Conservation (phyloP, 805 yeast genomes). For the Candida railenensis region DNA sequence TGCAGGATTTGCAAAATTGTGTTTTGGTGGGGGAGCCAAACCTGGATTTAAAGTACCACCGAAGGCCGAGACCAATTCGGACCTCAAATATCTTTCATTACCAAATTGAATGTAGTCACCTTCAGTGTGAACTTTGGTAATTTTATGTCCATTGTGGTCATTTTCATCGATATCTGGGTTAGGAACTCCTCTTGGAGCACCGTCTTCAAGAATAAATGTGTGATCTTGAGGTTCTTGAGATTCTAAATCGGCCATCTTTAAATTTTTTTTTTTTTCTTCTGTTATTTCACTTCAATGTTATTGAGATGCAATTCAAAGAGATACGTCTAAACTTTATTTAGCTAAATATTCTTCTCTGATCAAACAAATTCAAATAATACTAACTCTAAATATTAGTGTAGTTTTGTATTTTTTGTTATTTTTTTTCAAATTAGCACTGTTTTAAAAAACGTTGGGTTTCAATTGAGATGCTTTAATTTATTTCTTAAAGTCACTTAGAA, state of each 20-base stretch:
- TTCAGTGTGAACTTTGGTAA: slow-evolving; percentile 41
- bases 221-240: slow-evolving; percentile 33
- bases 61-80: slow-evolving; percentile 63
- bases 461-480: too few relatives aligned
- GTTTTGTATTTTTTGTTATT: too few relatives aligned
- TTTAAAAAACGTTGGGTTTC: too few relatives aligned
- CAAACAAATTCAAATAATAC: too few relatives aligned
- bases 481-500: too few relatives aligned
- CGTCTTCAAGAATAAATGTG: slow-evolving; percentile 19
- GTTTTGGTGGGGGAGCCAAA: slow-evolving; percentile 42
- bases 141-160: slow-evolving; percentile 10
- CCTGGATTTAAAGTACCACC: slow-evolving; percentile 85
- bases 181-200: slow-evolving; percentile 5
- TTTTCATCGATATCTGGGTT: not conserved
- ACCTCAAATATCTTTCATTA: slow-evolving; percentile 60
- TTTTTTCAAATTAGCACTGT: too few relatives aligned
- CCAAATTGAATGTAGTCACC: slow-evolving; percentile 73
- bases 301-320: too few relatives aligned
- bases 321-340: too few relatives aligned
- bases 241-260: slow-evolving; percentile 28
- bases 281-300: not conserved
- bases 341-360: too few relatives aligned
- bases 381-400: too few relatives aligned
- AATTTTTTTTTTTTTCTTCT: too few relatives aligned
- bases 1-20: slow-evolving; percentile 64